Base-by-base conservation (phyloP, 2,329 filamentous ascomycete genomes). In the Rhinocladiella similis region DNA sequence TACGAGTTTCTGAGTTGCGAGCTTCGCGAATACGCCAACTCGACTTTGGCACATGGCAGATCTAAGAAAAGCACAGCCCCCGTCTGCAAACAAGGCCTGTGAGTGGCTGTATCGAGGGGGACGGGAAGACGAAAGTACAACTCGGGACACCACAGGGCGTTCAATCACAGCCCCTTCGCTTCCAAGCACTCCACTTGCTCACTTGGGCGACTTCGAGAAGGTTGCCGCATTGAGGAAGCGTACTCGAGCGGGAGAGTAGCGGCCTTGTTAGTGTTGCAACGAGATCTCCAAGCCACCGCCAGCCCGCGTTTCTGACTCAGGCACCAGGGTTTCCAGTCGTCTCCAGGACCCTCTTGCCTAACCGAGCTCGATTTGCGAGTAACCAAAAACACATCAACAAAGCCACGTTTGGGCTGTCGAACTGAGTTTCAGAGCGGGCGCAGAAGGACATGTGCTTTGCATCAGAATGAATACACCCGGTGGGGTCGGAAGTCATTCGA, bases 191-290 rank as follows among this genome's bases (percentile, higher is more conserved):
- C 51, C 46, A 45, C 51, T 46, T 46, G n/a, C 12, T 14, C n/a
- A 4, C n/a, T 22, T 13, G n/a, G 13, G 41, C 35, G 29, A 43
- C 54, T 56, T 56, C 54, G 48, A 56, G 54, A 56, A 56, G 43
- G 18, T 19, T 56, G 43, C 54, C 27, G 49, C 36, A 52, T 56
- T n/a, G 10, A 45, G 54, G n/a, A 52, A 51, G 29, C 53, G 5
- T 16, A 50, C 18, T n/a, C 53, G 35, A 19, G 10, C 29, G 29
- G 29, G 7, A 33, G 10, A 33, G 29, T 12, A 33, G 47, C 47
- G 43, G n/a, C 22, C n/a, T 22, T 29, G 25, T 27, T 46, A 46
- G 43, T 27, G 43, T 16, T 46, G 43, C 43, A 29, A 46, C 43
- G 5, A 29, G 43, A 46, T 46, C 43, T 46, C 43, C 10, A 25